Conservation (phyloP, 257 asterid species). For the Lycium ferocissimum region DNA sequence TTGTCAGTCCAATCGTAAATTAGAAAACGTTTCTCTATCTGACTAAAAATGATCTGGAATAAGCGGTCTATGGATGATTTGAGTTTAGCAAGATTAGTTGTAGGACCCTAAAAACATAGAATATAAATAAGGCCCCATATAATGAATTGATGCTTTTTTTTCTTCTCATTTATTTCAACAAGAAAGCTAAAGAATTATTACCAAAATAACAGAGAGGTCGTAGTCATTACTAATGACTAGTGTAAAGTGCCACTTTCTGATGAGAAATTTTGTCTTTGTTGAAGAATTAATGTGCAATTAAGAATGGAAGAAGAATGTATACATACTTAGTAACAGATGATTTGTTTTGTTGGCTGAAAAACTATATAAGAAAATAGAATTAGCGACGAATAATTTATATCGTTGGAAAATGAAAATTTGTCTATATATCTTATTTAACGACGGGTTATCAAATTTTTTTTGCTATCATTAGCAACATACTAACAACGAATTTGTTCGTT, state of each 20-base stretch:
- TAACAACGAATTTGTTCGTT: no score
- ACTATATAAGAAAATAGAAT: not conserved
- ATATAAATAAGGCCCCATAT: not conserved
- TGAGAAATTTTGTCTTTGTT: not conserved
- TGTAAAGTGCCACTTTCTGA: not conserved
- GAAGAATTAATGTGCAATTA: not conserved
- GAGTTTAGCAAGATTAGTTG: not conserved
- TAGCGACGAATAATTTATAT: not conserved
- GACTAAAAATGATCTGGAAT: no score
- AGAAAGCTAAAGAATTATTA: not conserved
- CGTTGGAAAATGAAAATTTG: no score
- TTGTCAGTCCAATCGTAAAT: no score
- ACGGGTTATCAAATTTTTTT: no score
- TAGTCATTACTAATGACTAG: not conserved
- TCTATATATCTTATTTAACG: no score
- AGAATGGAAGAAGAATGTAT: slow-evolving; percentile 3
- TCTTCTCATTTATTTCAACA: not conserved
- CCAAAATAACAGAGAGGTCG: not conserved
- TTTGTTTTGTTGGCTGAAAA: not conserved
- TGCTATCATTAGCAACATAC: no score
- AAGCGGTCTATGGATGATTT: not conserved
- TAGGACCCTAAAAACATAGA: not conserved
- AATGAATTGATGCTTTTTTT: slow-evolving; percentile 5
- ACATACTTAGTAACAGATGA: not conserved
- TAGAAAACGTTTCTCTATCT: no score